A percentile compares a stretch with the other conserved stretches of the same genome.
Evolutionary conservation across 2,329 filamentous ascomycete genomes (phyloP).

Genomic region (Daldinia sp.): DNA sequence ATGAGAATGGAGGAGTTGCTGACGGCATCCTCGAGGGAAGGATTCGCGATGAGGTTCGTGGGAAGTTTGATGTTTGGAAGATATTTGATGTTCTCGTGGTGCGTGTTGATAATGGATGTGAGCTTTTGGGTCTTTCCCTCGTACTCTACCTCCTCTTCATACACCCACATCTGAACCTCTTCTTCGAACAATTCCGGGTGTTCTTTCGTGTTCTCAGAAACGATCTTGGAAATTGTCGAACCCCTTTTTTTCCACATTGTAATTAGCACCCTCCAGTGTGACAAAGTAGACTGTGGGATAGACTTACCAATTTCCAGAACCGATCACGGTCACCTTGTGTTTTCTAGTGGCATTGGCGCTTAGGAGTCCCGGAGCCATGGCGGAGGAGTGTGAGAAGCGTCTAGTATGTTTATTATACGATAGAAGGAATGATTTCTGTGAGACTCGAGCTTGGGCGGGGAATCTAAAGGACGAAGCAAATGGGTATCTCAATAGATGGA

Average conservation of each 20-base stretch:
- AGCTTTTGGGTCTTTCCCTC: conserved; percentile 83
- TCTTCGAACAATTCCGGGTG: conserved; percentile 86
- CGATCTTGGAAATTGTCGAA: conserved; percentile 96
- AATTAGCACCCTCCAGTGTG: conserved; percentile 11
- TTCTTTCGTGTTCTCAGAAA: conserved; percentile 88
- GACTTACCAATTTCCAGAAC: conserved; percentile 92
- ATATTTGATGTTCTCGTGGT: conserved; percentile 98
- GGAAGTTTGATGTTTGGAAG: conserved; percentile 89
- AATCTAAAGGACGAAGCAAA: conserved; percentile 31
- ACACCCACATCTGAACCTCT: conserved; percentile 99
- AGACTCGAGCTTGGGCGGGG: conserved; percentile 20
- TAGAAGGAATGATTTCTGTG: conserved; percentile 15
- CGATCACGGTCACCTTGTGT: conserved; percentile 94
- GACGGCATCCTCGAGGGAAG: conserved; percentile 82
- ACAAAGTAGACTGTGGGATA: not conserved
- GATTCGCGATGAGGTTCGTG: conserved; percentile 84
- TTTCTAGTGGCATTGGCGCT: conserved; percentile 73
- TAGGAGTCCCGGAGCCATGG: conserved; percentile 52
- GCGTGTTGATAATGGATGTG: conserved; percentile 87
- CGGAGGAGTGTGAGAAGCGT: conserved; percentile 41
- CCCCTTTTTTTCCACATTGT: conserved; percentile 69
- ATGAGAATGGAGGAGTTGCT: conserved; percentile 87
- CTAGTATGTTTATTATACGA: conserved; percentile 21
- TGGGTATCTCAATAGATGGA: conserved; percentile 34
- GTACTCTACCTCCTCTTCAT: conserved; percentile 85